phyloP scores from a whole-genome alignment of 176 grass and related monocot genomes.

The Carex pumila region DNA sequence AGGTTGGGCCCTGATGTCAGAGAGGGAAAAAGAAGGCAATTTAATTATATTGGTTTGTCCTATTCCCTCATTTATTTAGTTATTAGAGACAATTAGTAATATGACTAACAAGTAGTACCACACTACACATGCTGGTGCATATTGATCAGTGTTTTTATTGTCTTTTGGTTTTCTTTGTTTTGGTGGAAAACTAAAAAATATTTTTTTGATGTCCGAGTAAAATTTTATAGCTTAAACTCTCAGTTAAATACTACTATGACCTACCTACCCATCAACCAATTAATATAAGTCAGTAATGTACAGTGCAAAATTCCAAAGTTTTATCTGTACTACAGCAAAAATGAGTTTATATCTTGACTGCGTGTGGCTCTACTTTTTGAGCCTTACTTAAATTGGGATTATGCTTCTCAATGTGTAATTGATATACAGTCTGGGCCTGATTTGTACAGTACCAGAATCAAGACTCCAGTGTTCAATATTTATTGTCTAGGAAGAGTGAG shows the following conservation, averaged over 20 bases:
- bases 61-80: not conserved
- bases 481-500: not conserved
- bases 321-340: not conserved
- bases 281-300: not conserved
- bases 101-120: not conserved
- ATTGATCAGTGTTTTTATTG: not conserved
- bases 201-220: not conserved
- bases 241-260: not conserved
- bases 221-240: not conserved
- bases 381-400: not conserved
- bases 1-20: conserved; percentile 72
- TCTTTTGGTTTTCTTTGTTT: not conserved
- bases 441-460: not conserved
- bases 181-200: not conserved
- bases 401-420: not conserved
- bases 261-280: not conserved
- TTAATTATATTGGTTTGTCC: conserved; percentile 74
- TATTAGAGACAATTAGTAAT: not conserved
- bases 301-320: not conserved
- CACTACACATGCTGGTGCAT: too few relatives aligned
- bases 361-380: not conserved
- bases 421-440: not conserved
- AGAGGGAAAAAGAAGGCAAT: conserved; percentile 90
- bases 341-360: not conserved
- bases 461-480: not conserved